Base-by-base conservation (phyloP, 768 basidiomycete genomes). In the Mycena pura region DNA sequence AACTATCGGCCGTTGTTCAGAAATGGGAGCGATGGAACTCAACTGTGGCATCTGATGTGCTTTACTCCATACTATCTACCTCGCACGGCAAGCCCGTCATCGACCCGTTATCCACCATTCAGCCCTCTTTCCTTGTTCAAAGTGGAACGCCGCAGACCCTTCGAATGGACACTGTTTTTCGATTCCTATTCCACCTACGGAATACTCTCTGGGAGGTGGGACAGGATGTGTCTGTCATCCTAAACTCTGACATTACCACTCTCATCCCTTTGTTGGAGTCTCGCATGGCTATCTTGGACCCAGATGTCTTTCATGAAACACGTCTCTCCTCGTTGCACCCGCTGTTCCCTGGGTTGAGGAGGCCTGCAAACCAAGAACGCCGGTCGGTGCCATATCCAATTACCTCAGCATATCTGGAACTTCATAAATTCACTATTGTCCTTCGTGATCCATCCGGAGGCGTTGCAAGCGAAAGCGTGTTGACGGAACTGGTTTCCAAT, bases 121-220 rank as follows among this genome's bases (percentile, higher is more conserved):
- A 94, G 46, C 91, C 92, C 6, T 94, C 93, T 3, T 93, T 86
- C 69, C 81, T 96, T 31, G 85, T 95, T 24, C 92, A 92, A 69
- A 84, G 80, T 43, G 93, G 93, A 5, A 73, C 81, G 9, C 89
- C 92, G 8, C 84, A 89, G 44, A 70, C 79, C 32, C 71, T 93
- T 47, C 90, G 95, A 24, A 83, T 83, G 24, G 88, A 92, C 62
- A 74, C 83, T 0, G 80, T 83, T 1, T 95, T 94, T 80, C 88
- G 86, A 66, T 85, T 96, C 50, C 76, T 96, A 21, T 87, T 91
- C 61, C 89, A 93, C 68, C 80, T 96, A 25, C 88, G 95, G 40
- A 83, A 86, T 64, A 85, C 83, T 69, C 70, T 91, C 14, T 81
- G 85, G 73, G 74, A 78, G 45, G 50, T 84, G 29, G 69, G 73